These are phyloP conservation scores for Penicillium sp. DNA, from an alignment of 2,329 filamentous ascomycete genomes.

Conservation along the genomic window DNA sequence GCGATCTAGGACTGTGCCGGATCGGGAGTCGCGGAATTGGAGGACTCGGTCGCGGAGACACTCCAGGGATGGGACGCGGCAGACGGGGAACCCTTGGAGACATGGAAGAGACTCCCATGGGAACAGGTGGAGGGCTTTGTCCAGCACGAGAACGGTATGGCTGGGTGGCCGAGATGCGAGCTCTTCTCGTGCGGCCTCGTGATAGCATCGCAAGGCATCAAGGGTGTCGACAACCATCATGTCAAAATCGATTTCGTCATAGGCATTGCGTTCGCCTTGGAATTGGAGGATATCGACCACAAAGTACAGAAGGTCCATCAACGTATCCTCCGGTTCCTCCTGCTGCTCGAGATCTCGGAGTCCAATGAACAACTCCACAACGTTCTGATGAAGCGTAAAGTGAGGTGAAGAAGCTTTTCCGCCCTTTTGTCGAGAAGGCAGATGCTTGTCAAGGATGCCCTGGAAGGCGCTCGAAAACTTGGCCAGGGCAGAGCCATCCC, in stretches of 20 bases:
- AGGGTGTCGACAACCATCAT: conserved; percentile 82
- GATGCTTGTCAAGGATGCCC: conserved; percentile 73
- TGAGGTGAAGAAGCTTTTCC: conserved; percentile 53
- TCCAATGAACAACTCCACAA: conserved; percentile 85
- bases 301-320: conserved; percentile 94
- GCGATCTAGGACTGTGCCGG: conserved; percentile 25
- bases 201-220: conserved; percentile 78
- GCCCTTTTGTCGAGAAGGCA: conserved; percentile 72
- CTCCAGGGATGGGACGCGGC: conserved; percentile 81
- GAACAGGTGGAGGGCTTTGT: conserved; percentile 86
- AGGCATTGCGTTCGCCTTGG: conserved; percentile 91
- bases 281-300: conserved; percentile 96
- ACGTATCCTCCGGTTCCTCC: conserved; percentile 78
- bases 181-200: conserved; percentile 49
- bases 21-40: conserved; percentile 40
- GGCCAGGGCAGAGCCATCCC: conserved; percentile 63
- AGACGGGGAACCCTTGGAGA: conserved; percentile 74
- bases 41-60: conserved; percentile 75
- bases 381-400: conserved; percentile 60
- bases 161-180: conserved; percentile 32
- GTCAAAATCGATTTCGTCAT: conserved; percentile 97
- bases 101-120: conserved; percentile 96
- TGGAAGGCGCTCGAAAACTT: conserved; percentile 78
- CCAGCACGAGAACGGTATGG: conserved; percentile 86
- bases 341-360: conserved; percentile 70